A percentile compares a stretch with the other conserved stretches of the same genome.
These are phyloP conservation scores for Cryptococcus jaspeensis DNA, from an alignment of 1,284 basidiomycete genomes.

Conservation along the genomic window DNA sequence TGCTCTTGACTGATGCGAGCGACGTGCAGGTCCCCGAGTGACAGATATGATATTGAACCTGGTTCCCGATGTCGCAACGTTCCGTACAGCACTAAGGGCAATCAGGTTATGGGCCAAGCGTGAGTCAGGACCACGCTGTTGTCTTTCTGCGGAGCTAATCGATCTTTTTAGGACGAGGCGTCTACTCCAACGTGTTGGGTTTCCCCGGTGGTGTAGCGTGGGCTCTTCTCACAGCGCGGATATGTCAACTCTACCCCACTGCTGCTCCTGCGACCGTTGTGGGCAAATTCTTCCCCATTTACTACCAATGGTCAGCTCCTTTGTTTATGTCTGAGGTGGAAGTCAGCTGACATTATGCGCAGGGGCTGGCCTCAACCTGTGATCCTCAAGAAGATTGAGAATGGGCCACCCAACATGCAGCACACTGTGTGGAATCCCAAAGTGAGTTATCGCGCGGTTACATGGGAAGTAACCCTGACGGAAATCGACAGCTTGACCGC, in stretches of 20 bases:
- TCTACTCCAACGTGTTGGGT: slow-evolving; percentile 97
- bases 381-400: slow-evolving; percentile 91
- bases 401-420: slow-evolving; percentile 73
- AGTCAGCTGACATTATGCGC: slow-evolving; percentile 2
- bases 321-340: background rate
- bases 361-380: slow-evolving; percentile 99
- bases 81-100: slow-evolving; percentile 88
- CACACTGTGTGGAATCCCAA: slow-evolving; percentile 98
- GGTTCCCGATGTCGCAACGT: slow-evolving; percentile 91
- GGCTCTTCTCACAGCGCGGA: slow-evolving; percentile 96
- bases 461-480: background rate
- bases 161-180: slow-evolving; percentile 69
- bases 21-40: slow-evolving; percentile 76
- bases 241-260: slow-evolving; percentile 97
- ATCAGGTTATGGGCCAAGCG: slow-evolving; percentile 98
- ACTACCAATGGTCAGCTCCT: slow-evolving; percentile 81
- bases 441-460: slow-evolving; percentile 54
- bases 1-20: background rate
- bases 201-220: slow-evolving; percentile 98
- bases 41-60: slow-evolving; percentile 94
- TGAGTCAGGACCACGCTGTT: slow-evolving; percentile 57
- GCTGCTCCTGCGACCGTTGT: slow-evolving; percentile 93
- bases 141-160: background rate
- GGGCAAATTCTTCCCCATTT: slow-evolving; percentile 93
- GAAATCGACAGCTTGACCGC: slow-evolving; percentile 70